Evolutionary conservation across 768 basidiomycete species (phyloP), one percentile per base, ranked within the genome.

Genomic region (Rhodosporidiobolus sp.): DNA sequence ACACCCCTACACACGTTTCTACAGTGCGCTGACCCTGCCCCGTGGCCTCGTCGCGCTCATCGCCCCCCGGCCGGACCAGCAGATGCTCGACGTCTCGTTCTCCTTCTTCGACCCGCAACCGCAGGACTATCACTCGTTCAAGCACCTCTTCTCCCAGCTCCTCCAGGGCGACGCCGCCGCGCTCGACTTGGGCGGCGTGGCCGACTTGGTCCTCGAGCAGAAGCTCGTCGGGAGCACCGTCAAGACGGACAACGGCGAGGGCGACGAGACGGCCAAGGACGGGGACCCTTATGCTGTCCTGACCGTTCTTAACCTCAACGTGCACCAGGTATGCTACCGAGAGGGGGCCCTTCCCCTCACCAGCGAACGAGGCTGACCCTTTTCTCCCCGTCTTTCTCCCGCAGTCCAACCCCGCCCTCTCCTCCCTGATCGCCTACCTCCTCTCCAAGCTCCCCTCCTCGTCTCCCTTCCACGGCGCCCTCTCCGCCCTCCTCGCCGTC

Each of bases 101-200:
- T 93, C 96, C 75, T 98, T 96, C 80, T 94, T 91, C 85, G 89
- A 91, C 80, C 88, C 91, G 11, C 89, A 90, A 75, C 87, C 90
- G 5, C 85, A 91, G 77, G 94, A 98, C 82, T 96, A 90, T 79
- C 88, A 90, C 73, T 92, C 94, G 4, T 76, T 84, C 63, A 85
- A 85, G 75, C 81, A 82, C 30, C 78, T 85, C 32, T 76, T 85
- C 6, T 79, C 79, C 5, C 84, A 85, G 77, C 81, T 83, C 9
- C 83, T 95, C 78, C 90, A 91, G 66, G 86, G 90, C 50, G 95
- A 97, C 79, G 88, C 91, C 0, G 87, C 90, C 59, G 78, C 82
- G 11, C 83, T 99, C 49, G 83, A 89, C 75, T 82, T 90, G 2
- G 85, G 89, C 65, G 88, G 88, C 10, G 85, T 99, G 6, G 86